These are phyloP conservation scores for Phytophthora multivora DNA, from an alignment of 352 stramenopile genomes.

Conservation along the genomic window DNA sequence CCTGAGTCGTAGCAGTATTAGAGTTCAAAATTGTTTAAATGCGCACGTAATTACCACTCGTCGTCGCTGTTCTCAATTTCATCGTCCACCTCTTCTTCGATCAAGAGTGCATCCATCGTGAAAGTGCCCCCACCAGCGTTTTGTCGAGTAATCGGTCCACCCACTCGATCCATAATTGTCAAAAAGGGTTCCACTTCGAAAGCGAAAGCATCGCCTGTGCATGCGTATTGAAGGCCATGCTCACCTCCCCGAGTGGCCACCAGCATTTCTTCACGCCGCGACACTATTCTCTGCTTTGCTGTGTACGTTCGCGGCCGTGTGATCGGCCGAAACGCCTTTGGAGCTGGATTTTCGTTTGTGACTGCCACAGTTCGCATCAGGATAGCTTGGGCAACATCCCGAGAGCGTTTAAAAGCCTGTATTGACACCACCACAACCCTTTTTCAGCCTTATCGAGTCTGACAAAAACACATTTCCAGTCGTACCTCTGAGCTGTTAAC, in stretches of 20 bases:
- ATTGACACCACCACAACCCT: slow-evolving; percentile 1
- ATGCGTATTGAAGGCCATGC: slow-evolving; percentile 38
- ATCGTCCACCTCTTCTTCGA: slow-evolving; percentile 51
- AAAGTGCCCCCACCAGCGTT: slow-evolving; percentile 1
- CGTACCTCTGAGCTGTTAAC: slow-evolving; percentile 57
- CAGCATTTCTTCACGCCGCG: slow-evolving; percentile 48
- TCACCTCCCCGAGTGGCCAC: slow-evolving; percentile 15
- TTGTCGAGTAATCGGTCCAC: slow-evolving; percentile 1
- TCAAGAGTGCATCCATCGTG: slow-evolving; percentile 15
- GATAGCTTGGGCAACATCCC: slow-evolving; percentile 57
- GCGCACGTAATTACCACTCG: slow-evolving; percentile 42
- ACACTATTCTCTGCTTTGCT: slow-evolving; percentile 50
- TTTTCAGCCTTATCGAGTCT: not conserved
- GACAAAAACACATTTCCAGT: not conserved
- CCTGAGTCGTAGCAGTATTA: slow-evolving; percentile 22
- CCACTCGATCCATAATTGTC: slow-evolving; percentile 40
- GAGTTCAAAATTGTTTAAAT: slow-evolving; percentile 35
- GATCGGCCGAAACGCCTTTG: slow-evolving; percentile 78
- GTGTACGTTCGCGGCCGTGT: slow-evolving; percentile 54
- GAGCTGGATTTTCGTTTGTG: slow-evolving; percentile 71
- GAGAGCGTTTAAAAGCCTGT: slow-evolving; percentile 63
- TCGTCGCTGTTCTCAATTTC: slow-evolving; percentile 74
- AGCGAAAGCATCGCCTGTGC: slow-evolving; percentile 60
- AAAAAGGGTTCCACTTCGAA: slow-evolving; percentile 78
- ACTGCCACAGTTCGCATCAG: slow-evolving; percentile 68